Base-by-base conservation (phyloP, 148 eudicot species). In the Persicaria tinctoria region DNA sequence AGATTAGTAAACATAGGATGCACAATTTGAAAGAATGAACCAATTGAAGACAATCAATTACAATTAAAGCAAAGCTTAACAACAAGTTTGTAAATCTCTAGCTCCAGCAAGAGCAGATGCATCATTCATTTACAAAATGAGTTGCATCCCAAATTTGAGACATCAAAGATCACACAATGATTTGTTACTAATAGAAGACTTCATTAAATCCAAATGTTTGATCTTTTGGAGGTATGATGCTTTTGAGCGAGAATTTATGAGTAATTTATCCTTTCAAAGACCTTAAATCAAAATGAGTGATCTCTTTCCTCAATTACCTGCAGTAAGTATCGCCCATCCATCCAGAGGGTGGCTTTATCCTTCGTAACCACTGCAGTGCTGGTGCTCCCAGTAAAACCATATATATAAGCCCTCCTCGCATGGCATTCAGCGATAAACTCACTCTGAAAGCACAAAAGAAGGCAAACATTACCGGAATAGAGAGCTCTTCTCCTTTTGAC, bases 291-390 rank as follows among this genome's bases (percentile, higher is more conserved):
- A 41, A 38, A 0, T 2, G 38, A 32, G 38, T 64, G 38, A 14
- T n/a, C 12, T 66, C 46, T 38, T 38, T 41, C 8, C 18, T 27
- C 7, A 18, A 57, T 51, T 64, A 88, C 99, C 97, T 96, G 99
- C 76, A 96, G 88, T 83, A 96, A 96, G 70, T 96, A 96, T 46
- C 97, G 83, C 7, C 99, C 99, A 79, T 92, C 99, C n/a, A 94
- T 96, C 99, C 97, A 96, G 77, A 96, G 86, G 82, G 94, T 94
- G n/a, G 97, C 97, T 82, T 90, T 87, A 78, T 96, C 89, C 77
- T 85, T 90, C 9, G 99, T 96, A 73, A 96, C 90, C 72, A 92
- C 91, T 11, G 93, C 99, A 83, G 97, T 90, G 56, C 97, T 97
- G 73, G 97, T 97, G 78, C 99, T 92, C 12, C 99, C 99, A 10